phyloP scores from a whole-genome alignment of 1,284 basidiomycete genomes.

The Inonotus obliquus region DNA sequence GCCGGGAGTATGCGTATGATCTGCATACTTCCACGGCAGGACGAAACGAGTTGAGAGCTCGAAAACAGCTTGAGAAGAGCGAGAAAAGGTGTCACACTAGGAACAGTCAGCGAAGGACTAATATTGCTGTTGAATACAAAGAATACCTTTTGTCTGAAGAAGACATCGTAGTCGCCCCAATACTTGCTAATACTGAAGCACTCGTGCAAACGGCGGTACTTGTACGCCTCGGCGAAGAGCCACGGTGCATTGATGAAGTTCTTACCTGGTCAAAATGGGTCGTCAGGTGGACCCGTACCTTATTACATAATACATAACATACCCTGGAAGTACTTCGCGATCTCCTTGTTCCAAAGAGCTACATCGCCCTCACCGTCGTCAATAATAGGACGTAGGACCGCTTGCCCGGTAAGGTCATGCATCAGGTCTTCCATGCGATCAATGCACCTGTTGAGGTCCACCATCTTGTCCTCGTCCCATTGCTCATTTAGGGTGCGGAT shows the following conservation, averaged over 20 bases:
- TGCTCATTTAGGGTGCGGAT: constrained; percentile 88
- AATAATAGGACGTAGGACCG: constrained; percentile 78
- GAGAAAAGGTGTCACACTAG: constrained; percentile 93
- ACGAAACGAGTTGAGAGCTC: constrained; percentile 93
- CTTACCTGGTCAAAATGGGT: constrained; percentile 52
- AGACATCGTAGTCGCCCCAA: constrained; percentile 88
- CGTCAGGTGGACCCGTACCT: background rate
- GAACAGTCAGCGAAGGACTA: constrained; percentile 21
- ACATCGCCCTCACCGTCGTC: constrained; percentile 95
- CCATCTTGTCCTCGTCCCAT: constrained; percentile 78
- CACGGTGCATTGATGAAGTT: constrained; percentile 97
- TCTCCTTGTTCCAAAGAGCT: constrained; percentile 96
- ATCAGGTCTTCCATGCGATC: constrained; percentile 83
- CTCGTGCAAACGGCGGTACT: constrained; percentile 93
- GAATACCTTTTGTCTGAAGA: constrained; percentile 83
- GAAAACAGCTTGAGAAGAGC: constrained; percentile 90
- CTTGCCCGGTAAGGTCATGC: constrained; percentile 75
- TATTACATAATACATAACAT: constrained; percentile 18
- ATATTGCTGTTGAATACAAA: background rate
- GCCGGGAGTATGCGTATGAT: constrained; percentile 21
- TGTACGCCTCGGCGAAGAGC: constrained; percentile 97
- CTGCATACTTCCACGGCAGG: constrained; percentile 70
- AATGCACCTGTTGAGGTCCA: constrained; percentile 86
- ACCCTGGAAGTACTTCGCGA: constrained; percentile 91
- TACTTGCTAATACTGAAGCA: constrained; percentile 92